A percentile compares a stretch with the other conserved stretches of the same genome.
These are phyloP conservation scores for Perilla frutescens DNA, from an alignment of 257 asterid species.

Conservation along the genomic window DNA sequence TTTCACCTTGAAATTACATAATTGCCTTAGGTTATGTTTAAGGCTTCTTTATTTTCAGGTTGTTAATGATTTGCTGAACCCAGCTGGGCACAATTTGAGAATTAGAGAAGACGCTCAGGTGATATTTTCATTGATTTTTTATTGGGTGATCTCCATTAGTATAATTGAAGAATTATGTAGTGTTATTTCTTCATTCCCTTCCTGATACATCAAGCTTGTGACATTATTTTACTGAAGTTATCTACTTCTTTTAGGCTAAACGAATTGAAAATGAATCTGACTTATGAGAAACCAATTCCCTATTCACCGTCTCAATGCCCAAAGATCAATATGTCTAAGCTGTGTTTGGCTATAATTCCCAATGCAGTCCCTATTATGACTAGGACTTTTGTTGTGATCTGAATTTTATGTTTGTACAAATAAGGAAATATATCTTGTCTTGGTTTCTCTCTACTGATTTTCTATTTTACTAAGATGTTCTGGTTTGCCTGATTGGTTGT, in stretches of 20 bases:
- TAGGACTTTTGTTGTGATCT: background rate
- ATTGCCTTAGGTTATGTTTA: constrained; percentile 32
- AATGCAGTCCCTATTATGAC: constrained; percentile 15
- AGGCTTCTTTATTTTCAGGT: constrained; percentile 63
- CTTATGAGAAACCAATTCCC: constrained; percentile 12
- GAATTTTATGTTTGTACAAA: constrained; percentile 10
- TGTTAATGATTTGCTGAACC: constrained; percentile 95
- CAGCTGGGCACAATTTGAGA: constrained; percentile 98
- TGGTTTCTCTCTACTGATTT: constrained; percentile 18
- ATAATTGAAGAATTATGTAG: constrained; percentile 22
- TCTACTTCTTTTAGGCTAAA: constrained; percentile 20
- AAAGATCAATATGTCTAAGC: constrained; percentile 1
- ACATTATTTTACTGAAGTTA: constrained; percentile 23
- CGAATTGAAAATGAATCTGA: constrained; percentile 24
- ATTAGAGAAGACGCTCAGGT: constrained; percentile 98
- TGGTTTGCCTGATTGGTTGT: constrained; percentile 32
- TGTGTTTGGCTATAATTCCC: background rate
- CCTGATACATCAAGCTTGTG: constrained; percentile 9
- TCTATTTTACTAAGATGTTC: constrained; percentile 12
- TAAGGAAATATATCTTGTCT: background rate
- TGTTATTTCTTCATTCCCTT: constrained; percentile 13
- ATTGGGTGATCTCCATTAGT: constrained; percentile 9
- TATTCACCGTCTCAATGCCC: constrained; percentile 14
- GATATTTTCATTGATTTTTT: constrained; percentile 31
- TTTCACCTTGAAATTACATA: constrained; percentile 22